These are phyloP conservation scores for Termitomyces sp. DNA, from an alignment of 768 basidiomycete genomes.

Conservation along the genomic window DNA sequence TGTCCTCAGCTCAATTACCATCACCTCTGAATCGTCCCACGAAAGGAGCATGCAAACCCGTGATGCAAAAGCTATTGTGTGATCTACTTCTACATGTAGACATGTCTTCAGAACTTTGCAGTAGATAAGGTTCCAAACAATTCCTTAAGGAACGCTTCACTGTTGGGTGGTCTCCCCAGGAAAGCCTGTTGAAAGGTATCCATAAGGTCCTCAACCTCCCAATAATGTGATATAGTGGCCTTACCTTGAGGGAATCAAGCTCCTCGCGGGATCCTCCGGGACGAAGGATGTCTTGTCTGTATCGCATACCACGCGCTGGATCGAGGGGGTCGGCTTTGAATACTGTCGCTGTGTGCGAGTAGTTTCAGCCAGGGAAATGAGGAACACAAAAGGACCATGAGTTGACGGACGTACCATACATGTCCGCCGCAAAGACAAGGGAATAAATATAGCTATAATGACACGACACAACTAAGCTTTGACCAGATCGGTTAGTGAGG, in stretches of 20 bases:
- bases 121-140: conserved; percentile 45
- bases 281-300: conserved; percentile 70
- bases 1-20: neutral
- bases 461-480: neutral
- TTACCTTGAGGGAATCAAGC: conserved; percentile 69
- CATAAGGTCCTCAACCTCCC: neutral
- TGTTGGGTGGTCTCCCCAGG: conserved; percentile 70
- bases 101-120: conserved; percentile 4
- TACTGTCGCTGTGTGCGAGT: conserved; percentile 45
- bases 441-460: conserved; percentile 58
- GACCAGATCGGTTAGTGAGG: neutral
- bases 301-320: conserved; percentile 57
- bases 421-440: conserved; percentile 56
- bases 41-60: neutral
- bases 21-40: neutral
- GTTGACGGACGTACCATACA: conserved; percentile 38
- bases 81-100: neutral
- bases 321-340: conserved; percentile 78
- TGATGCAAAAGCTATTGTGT: neutral
- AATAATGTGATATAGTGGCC: conserved; percentile 1
- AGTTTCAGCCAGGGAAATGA: neutral
- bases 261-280: conserved; percentile 80
- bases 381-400: neutral
- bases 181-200: conserved; percentile 47
- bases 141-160: conserved; percentile 68